Evolutionary conservation across 1,139 yeast genomes (phyloP), one percentile per base, ranked within the genome.

Genomic region (Kurtzmaniella natalensis): DNA sequence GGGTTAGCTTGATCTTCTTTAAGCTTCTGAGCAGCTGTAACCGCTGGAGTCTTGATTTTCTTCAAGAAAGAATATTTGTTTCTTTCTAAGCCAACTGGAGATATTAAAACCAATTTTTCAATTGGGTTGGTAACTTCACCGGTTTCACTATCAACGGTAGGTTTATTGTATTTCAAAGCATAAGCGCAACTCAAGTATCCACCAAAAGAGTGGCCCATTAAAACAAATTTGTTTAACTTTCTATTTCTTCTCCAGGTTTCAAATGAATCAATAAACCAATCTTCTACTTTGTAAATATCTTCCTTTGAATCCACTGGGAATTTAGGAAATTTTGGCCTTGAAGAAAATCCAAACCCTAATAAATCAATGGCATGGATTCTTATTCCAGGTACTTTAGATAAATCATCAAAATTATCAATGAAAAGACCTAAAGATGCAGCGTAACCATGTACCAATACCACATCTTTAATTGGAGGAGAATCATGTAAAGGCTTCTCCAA

Each of bases 201-300:
- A 14, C 98, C 98, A 48, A 88, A 77, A 0, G 97, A 88, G 57
- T 92, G 98, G 1, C 95, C 96, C 39, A 92, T 71, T 17, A 92
- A 57, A 19, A 84, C 78, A 47, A 92, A 80, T 42, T 72, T 72
- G 4, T 70, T 63, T 27, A 84, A 57, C 0, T 69, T 64, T 29
- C 83, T 69, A 20, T 61, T 64, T 26, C 53, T 52, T 43, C 97
- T 70, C 98, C 98, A 92, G 41, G 64, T 66, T 51, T 92, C 97
- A n/a, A 92, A 55, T 1, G 89, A 67, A 45, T 86, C 94, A 23
- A 82, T 66, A 46, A 87, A 89, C 70, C 86, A 81, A 42, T 76
- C 70, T 51, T 87, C 95, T 10, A 81, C 76, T 42, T 71, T 69
- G 14, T 53, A 43, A 3, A 60, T 40, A 11, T 57, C 53, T 35